Base-by-base conservation (phyloP, 345 rosid species). In the Isatis tinctoria region DNA sequence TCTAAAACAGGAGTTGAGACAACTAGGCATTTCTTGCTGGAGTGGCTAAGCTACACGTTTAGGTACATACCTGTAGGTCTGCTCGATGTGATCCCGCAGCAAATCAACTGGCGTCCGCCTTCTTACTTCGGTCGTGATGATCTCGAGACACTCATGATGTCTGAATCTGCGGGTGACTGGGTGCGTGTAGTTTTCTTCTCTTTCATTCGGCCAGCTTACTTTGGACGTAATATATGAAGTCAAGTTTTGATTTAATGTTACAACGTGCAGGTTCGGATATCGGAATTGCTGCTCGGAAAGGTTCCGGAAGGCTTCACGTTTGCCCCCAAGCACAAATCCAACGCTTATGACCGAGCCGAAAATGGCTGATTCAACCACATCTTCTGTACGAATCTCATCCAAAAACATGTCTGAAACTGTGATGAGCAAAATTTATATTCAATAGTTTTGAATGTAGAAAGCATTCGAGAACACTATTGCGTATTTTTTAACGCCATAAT, bases 111-210 rank as follows among this genome's bases (percentile, higher is more conserved):
- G 99, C 97, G 97, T 0, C 90, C 92, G 2, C 99, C 99, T 39
- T 87, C 96, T 30, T 95, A 87, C 77, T 86, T 67, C 63, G 93
- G 99, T 28, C 96, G 97, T 35, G 90, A 95, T 80, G 99, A 95
- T 76, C 97, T 92, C n/a, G 97, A 95, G 79, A 90, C 99, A 22
- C 79, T 88, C 24, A 88, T 94, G 97, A 90, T 90, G 36, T 94
- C 97, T 58, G 97, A 92, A 67, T 90, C 97, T 65, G 99, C 97
- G 3, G 96, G 93, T 74, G 97, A 95, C 71, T 95, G 97, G 97
- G 97, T 95, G 83, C 59, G 79, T 39, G 79, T 39, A 24, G 10
- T 26, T 67, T 22, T 39, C 35, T 32, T 49, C 49, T 67, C 8
- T 10, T 40, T 32, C 40, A 16, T 32, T 10, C 30, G 4, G 2